Conservation (phyloP, 2,329 filamentous ascomycete genomes). For the Zymoseptoria tritici region DNA sequence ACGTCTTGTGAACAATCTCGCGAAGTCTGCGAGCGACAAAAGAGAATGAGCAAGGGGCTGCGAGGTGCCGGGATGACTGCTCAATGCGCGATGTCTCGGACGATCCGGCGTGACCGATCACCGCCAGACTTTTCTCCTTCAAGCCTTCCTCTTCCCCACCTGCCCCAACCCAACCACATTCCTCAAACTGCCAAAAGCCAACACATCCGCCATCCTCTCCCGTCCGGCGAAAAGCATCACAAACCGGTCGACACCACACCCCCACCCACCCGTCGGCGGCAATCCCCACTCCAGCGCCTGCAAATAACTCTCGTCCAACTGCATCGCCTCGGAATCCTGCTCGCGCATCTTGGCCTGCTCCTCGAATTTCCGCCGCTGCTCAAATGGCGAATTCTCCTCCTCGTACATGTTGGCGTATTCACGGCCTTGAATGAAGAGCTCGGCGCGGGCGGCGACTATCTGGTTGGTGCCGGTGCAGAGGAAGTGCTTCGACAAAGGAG, state of each 20-base stretch:
- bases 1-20: too few relatives aligned
- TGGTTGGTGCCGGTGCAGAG: slow-evolving; percentile 59
- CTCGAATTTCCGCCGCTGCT: slow-evolving; percentile 76
- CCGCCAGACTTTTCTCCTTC: neutral
- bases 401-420: slow-evolving; percentile 97
- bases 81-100: too few relatives aligned
- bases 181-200: slow-evolving; percentile 80
- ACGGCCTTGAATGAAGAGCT: slow-evolving; percentile 47
- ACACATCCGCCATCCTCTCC: slow-evolving; percentile 72
- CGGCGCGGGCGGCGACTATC: slow-evolving; percentile 30
- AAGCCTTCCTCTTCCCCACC: slow-evolving; percentile 9
- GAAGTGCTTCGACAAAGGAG: slow-evolving; percentile 85
- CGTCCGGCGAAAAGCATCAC: slow-evolving; percentile 83
- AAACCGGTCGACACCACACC: slow-evolving; percentile 82
- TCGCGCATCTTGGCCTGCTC: slow-evolving; percentile 42
- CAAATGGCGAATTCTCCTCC: slow-evolving; percentile 88
- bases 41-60: too few relatives aligned
- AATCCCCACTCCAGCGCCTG: slow-evolving; percentile 79
- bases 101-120: too few relatives aligned
- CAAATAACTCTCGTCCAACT: slow-evolving; percentile 73
- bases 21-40: too few relatives aligned
- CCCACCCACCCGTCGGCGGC: slow-evolving; percentile 96
- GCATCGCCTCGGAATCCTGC: slow-evolving; percentile 40
- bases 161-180: slow-evolving; percentile 39
- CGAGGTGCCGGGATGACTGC: too few relatives aligned